These are phyloP conservation scores for Eucalyptus cloeziana DNA, from an alignment of 345 rosid species.

Conservation along the genomic window DNA sequence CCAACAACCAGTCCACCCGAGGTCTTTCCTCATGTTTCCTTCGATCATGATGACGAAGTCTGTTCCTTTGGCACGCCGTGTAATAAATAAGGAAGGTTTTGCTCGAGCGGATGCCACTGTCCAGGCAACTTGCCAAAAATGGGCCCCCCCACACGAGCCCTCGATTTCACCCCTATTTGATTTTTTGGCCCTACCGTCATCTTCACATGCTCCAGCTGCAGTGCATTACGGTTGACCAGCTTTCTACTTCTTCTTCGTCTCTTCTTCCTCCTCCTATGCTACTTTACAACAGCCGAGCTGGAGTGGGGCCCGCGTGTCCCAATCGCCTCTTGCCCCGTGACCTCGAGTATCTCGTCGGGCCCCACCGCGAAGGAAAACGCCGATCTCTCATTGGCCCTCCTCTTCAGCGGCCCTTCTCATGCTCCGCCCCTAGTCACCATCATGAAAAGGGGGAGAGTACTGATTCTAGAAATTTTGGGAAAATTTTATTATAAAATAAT, in stretches of 20 bases:
- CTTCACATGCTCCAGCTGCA: background rate
- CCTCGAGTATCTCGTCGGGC: background rate
- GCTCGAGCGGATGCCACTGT: background rate
- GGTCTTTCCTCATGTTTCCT: fast-evolving
- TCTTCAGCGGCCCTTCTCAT: background rate
- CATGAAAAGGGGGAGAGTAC: background rate
- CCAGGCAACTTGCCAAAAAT: background rate
- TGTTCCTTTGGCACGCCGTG: background rate
- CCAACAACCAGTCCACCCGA: background rate
- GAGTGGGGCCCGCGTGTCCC: background rate
- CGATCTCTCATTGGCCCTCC: background rate
- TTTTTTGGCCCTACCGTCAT: background rate
- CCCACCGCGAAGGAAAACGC: background rate
- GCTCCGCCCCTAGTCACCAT: background rate
- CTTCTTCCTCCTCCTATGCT: fast-evolving
- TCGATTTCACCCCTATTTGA: background rate
- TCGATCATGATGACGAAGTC: fast-evolving
- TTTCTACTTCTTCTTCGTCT: background rate
- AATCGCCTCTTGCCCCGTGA: background rate
- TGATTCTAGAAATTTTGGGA: background rate
- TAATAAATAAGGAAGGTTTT: background rate
- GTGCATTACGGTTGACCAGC: background rate
- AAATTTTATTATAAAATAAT: background rate
- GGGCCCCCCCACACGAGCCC: background rate
- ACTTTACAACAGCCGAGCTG: background rate